Evolutionary conservation across 192 early-diverging fungal species (phyloP).

Genomic region (Coemansia sp.): DNA sequence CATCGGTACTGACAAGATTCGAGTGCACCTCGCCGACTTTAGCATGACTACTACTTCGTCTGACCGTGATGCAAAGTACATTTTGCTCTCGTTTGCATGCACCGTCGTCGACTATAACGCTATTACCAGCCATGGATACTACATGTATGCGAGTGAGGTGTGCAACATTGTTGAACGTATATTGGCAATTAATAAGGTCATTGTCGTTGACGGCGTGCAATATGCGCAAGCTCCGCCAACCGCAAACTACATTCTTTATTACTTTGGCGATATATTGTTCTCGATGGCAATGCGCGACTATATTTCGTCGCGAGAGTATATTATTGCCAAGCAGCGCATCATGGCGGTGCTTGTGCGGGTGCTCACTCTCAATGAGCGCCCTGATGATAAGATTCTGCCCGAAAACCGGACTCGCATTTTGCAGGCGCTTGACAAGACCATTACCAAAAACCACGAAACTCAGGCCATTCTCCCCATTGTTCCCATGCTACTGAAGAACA

Average conservation of each 20-base stretch:
- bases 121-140: constrained; percentile 24
- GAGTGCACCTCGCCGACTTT: constrained; percentile 28
- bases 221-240: constrained; percentile 41
- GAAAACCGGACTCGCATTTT: constrained; percentile 24
- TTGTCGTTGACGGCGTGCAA: constrained; percentile 18
- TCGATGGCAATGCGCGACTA: constrained; percentile 20
- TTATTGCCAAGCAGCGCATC: constrained; percentile 13
- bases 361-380: constrained; percentile 15
- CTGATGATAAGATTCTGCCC: constrained; percentile 21
- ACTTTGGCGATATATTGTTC: constrained; percentile 30
- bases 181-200: constrained; percentile 16
- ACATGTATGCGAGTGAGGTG: constrained; percentile 19
- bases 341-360: constrained; percentile 17
- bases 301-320: constrained; percentile 10
- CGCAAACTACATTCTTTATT: constrained; percentile 32
- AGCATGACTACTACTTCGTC: constrained; percentile 15
- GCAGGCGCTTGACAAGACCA: constrained; percentile 19
- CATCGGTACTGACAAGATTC: constrained; percentile 9
- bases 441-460: constrained; percentile 13
- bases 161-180: constrained; percentile 24
- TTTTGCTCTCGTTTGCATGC: constrained; percentile 18
- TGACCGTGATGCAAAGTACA: constrained; percentile 13
- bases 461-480: constrained; percentile 31
- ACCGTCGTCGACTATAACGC: constrained; percentile 18
- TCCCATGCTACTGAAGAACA: constrained; percentile 30